Conservation (phyloP, 257 asterid species). For the Solanum pennellii region DNA sequence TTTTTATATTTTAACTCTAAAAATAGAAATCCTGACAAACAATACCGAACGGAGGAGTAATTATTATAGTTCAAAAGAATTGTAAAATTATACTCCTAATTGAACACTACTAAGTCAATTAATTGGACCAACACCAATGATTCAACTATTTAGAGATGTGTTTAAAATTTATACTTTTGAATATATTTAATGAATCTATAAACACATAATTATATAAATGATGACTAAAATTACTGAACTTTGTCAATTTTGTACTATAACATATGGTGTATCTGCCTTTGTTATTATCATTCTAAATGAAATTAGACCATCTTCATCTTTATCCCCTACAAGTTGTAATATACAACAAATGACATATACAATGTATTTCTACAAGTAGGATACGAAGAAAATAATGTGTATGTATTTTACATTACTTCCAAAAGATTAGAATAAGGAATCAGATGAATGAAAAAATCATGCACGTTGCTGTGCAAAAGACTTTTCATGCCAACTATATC, state of each 20-base stretch:
- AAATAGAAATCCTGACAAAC: too few species aligned
- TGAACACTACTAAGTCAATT: background rate
- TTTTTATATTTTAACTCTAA: too few species aligned
- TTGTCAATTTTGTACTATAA: background rate
- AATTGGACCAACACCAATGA: background rate
- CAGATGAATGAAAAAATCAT: too few species aligned
- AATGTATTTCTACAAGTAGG: background rate
- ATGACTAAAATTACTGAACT: background rate
- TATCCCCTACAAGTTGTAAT: background rate
- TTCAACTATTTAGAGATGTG: background rate
- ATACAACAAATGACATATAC: too few species aligned
- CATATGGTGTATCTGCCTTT: background rate
- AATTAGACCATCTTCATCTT: background rate
- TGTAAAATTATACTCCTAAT: background rate
- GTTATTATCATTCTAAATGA: background rate
- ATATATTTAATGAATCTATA: background rate
- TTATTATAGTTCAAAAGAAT: background rate
- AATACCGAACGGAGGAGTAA: too few species aligned
- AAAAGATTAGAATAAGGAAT: background rate
- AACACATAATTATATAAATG: background rate
- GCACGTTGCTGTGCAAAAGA: background rate
- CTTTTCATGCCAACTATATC: background rate
- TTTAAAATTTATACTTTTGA: background rate
- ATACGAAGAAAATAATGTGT: background rate
- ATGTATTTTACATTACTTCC: too few species aligned